Evolutionary conservation across 495 filamentous ascomycete species (phyloP).

Genomic region (Chaetomium cochliodes): DNA sequence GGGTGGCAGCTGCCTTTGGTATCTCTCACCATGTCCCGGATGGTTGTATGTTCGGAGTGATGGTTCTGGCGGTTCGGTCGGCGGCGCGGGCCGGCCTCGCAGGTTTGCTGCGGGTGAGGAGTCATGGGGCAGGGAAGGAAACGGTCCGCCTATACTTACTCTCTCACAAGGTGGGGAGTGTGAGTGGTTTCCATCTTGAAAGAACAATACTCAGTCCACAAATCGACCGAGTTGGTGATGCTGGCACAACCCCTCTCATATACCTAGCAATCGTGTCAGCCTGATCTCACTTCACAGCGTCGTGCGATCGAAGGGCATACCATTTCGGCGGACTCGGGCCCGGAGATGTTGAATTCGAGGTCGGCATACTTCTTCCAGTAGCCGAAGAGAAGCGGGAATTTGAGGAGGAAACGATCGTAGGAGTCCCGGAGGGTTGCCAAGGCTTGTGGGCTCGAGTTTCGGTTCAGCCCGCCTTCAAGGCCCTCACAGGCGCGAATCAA

Average conservation of each 20-base stretch:
- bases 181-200: conserved; percentile 98
- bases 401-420: conserved; percentile 91
- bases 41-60: conserved; percentile 28
- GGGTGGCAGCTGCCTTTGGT: conserved; percentile 48
- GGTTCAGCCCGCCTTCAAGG: conserved; percentile 89
- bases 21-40: conserved; percentile 53
- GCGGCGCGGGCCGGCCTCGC: conserved; percentile 30
- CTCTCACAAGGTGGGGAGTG: conserved; percentile 92
- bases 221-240: conserved; percentile 87
- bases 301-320: conserved; percentile 48
- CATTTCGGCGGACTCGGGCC: conserved; percentile 97
- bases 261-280: conserved; percentile 55
- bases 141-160: conserved; percentile 82
- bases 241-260: conserved; percentile 95
- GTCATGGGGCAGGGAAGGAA: conserved; percentile 66
- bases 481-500: conserved; percentile 77
- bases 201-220: conserved; percentile 94
- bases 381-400: conserved; percentile 93
- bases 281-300: conserved; percentile 5
- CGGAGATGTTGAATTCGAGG: conserved; percentile 92
- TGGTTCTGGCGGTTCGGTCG: conserved; percentile 30
- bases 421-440: conserved; percentile 78
- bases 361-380: conserved; percentile 99
- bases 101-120: conserved; percentile 42
- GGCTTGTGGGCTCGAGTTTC: conserved; percentile 93